Conservation (phyloP, 1,139 yeast genomes). For the Blastobotrys buckinghamii region DNA sequence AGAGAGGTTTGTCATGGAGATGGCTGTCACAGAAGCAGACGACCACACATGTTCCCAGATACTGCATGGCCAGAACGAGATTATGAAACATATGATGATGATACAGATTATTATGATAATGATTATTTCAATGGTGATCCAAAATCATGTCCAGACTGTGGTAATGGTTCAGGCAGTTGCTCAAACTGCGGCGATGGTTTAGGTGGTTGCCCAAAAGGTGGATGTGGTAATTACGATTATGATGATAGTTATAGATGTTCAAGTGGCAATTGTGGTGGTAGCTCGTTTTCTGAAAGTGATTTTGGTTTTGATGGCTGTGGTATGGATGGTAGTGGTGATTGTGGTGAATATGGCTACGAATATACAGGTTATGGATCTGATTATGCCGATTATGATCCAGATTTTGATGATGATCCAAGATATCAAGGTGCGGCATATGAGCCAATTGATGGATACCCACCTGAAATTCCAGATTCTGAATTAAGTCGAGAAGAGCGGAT, state of each 20-base stretch:
- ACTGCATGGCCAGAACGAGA: neutral
- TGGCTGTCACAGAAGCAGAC: neutral
- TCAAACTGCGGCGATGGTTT: constrained; percentile 1
- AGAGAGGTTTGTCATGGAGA: neutral
- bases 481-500: constrained; percentile 1
- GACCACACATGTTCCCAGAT: neutral
- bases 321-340: neutral
- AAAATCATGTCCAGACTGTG: neutral
- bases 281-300: neutral
- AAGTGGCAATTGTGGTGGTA: too few species aligned
- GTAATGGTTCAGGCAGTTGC: neutral
- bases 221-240: too few species aligned
- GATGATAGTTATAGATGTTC: too few species aligned
- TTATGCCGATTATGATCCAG: neutral
- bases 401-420: neutral
- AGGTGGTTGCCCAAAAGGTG: too few species aligned
- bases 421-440: neutral
- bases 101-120: neutral
- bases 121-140: neutral
- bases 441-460: constrained; percentile 4
- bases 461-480: neutral
- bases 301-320: neutral
- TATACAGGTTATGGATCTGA: neutral
- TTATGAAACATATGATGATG: neutral
- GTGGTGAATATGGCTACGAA: neutral